Conservation (phyloP, 495 filamentous ascomycete species). For the Tirmania nivea region DNA sequence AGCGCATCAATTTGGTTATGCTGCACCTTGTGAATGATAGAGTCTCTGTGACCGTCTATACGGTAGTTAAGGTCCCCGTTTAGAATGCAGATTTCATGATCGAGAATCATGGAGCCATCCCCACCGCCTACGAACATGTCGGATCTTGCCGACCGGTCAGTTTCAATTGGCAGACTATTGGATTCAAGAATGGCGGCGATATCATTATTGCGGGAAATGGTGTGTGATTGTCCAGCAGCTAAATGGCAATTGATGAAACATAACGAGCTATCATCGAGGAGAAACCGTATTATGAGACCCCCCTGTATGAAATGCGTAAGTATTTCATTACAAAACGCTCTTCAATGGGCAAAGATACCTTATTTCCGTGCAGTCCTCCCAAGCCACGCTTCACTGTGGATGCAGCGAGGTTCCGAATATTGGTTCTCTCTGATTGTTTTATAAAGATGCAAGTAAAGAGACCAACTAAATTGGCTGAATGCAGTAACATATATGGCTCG, state of each 20-base stretch:
- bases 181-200: slow-evolving; percentile 75
- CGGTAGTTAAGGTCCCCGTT: slow-evolving; percentile 97
- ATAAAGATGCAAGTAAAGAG: slow-evolving; percentile 93
- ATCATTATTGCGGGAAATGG: slow-evolving; percentile 78
- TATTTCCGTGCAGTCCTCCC: slow-evolving; percentile 85
- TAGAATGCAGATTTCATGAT: slow-evolving; percentile 87
- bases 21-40: slow-evolving; percentile 63
- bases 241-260: slow-evolving; percentile 97
- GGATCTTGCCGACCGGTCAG: slow-evolving; percentile 33
- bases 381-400: slow-evolving; percentile 86
- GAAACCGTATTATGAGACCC: slow-evolving; percentile 73
- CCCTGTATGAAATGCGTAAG: slow-evolving; percentile 27
- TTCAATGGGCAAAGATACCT: slow-evolving; percentile 28
- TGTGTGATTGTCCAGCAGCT: slow-evolving; percentile 78
- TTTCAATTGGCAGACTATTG: slow-evolving; percentile 43
- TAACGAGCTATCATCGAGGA: slow-evolving; percentile 74
- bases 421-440: slow-evolving; percentile 48
- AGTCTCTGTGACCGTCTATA: slow-evolving; percentile 86
- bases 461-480: slow-evolving; percentile 74
- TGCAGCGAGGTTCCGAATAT: slow-evolving; percentile 52
- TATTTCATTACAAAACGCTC: background rate
- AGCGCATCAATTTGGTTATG: slow-evolving; percentile 65
- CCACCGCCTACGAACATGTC: slow-evolving; percentile 75
- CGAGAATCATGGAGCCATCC: slow-evolving; percentile 86
- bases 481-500: slow-evolving; percentile 63